Base-by-base conservation (phyloP, 495 filamentous ascomycete genomes). In the Articulospora tetracladia region DNA sequence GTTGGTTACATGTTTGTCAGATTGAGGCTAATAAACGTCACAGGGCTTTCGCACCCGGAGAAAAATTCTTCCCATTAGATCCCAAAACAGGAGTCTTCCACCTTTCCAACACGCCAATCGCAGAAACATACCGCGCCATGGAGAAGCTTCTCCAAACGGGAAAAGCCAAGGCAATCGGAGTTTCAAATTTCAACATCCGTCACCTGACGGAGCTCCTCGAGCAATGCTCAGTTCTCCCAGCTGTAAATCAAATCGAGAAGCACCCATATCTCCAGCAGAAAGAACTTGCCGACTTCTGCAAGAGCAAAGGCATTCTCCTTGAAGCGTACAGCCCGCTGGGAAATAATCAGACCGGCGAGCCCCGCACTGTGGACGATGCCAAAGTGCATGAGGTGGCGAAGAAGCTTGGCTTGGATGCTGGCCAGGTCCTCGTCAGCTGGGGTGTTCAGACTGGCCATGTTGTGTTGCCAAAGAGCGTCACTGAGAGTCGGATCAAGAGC, bases 231-330 rank as follows among this genome's bases (percentile, higher is more conserved):
- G 77, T 79, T 44, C 69, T 86, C 1, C 91, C 91, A 11, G 90
- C 90, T 11, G 88, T 84, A 58, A 93, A 95, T 77, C 90, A 94
- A 81, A 91, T 95, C 67, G 91, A 96, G 75, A 91, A 90, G 73
- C 89, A 92, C 76, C 86, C 87, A 20, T 79, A 77, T 7, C 81
- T 93, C 23, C 90, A 89, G 0, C 90, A 93, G 76, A 84, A 90
- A 70, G 88, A 93, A 65, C 85, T 92, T 61, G 83, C 88, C 39
- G 85, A 90, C 62, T 81, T 85, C 61, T 90, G 86, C 76, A 81
- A 77, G 41, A 75, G 76, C 55, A 86, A 86, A 74, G 86, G 86
- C 34, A 90, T 91, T 57, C 83, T 86, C 62, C 71, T 91, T 64
- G 86, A 86, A 49, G 88, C 87, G 12, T 91, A 90, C 71, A 84